Conservation (phyloP, 2,329 filamentous ascomycete species). For the Colletotrichum sansevieriae region DNA sequence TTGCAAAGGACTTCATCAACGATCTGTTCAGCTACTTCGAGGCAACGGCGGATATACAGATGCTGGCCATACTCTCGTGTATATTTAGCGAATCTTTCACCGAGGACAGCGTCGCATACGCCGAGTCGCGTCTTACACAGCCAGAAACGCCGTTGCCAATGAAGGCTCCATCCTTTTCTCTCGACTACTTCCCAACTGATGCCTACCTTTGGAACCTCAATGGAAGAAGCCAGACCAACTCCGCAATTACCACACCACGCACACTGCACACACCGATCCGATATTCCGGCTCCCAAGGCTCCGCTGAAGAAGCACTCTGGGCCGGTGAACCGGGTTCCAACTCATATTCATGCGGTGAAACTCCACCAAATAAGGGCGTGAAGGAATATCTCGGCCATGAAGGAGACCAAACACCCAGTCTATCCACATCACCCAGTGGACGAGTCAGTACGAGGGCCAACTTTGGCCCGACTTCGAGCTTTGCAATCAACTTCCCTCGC, state of each 20-base stretch:
- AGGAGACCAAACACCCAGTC: conserved; percentile 62
- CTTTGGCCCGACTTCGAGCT: conserved; percentile 67
- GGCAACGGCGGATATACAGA: conserved; percentile 73
- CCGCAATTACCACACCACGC: conserved; percentile 68
- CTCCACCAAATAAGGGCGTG: conserved; percentile 65
- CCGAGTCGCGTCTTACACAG: conserved; percentile 67
- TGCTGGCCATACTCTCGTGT: conserved; percentile 79
- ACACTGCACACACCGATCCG: conserved; percentile 68
- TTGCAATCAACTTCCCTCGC: conserved; percentile 68
- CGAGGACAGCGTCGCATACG: conserved; percentile 68
- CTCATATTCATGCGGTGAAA: conserved; percentile 73
- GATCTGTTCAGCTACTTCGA: conserved; percentile 76
- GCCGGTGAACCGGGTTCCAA: conserved; percentile 66
- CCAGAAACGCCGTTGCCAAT: conserved; percentile 73
- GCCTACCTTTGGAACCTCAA: conserved; percentile 66
- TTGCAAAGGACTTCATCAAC: conserved; percentile 71
- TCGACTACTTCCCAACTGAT: conserved; percentile 75
- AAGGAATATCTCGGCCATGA: conserved; percentile 58
- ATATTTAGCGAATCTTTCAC: conserved; percentile 74
- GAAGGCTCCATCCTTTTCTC: conserved; percentile 75
- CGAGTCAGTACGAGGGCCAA: conserved; percentile 66
- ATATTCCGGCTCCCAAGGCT: conserved; percentile 68
- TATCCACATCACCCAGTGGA: conserved; percentile 72
- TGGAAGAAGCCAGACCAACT: conserved; percentile 66
- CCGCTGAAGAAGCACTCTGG: conserved; percentile 65